These are phyloP conservation scores for Phytopythium sindhum DNA, from an alignment of 352 stramenopile genomes.

Conservation along the genomic window DNA sequence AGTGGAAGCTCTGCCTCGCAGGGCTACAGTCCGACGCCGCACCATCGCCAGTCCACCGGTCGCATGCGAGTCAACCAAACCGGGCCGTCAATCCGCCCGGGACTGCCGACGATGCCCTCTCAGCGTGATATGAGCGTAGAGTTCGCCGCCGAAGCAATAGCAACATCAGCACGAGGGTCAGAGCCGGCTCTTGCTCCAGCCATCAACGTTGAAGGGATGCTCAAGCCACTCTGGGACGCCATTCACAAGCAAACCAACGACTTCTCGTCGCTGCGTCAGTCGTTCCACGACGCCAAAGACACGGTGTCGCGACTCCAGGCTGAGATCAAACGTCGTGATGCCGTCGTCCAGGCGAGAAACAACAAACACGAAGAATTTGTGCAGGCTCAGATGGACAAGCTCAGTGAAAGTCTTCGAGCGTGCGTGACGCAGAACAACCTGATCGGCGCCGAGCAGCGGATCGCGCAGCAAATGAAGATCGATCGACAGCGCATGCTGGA, in stretches of 20 bases:
- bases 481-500: conserved; percentile 54
- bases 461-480: conserved; percentile 69
- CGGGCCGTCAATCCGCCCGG: conserved; percentile 10
- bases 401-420: conserved; percentile 67
- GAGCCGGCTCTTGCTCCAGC: conserved; percentile 5
- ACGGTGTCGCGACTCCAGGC: conserved; percentile 67
- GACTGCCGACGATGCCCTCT: conserved; percentile 14
- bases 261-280: conserved; percentile 52
- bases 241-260: conserved; percentile 79
- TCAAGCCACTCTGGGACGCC: conserved; percentile 76
- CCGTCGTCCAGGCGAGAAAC: conserved; percentile 72
- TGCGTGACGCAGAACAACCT: conserved; percentile 80
- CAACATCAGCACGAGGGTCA: neutral
- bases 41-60: conserved; percentile 52
- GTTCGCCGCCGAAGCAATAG: conserved; percentile 13
- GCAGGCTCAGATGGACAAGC: conserved; percentile 72
- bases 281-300: conserved; percentile 71
- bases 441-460: conserved; percentile 69
- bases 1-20: conserved; percentile 2
- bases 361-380: conserved; percentile 70
- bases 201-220: conserved; percentile 25
- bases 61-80: conserved; percentile 15
- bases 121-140: conserved; percentile 22
- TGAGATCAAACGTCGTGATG: conserved; percentile 80
- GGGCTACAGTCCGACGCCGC: conserved; percentile 46